A percentile compares a stretch with the other conserved stretches of the same genome.
Evolutionary conservation across 768 basidiomycete species (phyloP).

Genomic region (Calvatia gigantea): DNA sequence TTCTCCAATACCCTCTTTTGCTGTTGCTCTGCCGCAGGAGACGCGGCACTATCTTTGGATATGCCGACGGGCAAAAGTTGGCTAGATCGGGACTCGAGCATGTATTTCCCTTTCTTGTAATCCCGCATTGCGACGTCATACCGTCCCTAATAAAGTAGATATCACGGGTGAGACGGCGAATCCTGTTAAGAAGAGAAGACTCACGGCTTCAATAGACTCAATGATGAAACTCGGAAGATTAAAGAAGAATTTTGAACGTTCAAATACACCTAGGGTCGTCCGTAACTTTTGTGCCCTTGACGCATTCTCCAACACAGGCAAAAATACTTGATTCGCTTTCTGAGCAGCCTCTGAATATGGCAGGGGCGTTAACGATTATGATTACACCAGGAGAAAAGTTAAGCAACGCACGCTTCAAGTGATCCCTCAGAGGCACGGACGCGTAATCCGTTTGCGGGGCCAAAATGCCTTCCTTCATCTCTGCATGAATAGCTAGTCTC

Average conservation of each 20-base stretch:
- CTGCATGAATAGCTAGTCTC: slow-evolving; percentile 71
- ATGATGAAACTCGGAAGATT: slow-evolving; percentile 90
- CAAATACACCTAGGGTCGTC: slow-evolving; percentile 92
- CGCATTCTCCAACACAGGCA: slow-evolving; percentile 93
- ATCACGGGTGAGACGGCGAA: neutral
- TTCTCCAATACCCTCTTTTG: slow-evolving; percentile 93
- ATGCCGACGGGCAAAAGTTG: slow-evolving; percentile 73
- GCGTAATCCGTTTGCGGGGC: slow-evolving; percentile 76
- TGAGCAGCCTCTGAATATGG: slow-evolving; percentile 69
- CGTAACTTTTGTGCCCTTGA: slow-evolving; percentile 91
- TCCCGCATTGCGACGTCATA: slow-evolving; percentile 93
- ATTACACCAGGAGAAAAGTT: neutral
- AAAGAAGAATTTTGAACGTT: slow-evolving; percentile 97
- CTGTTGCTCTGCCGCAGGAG: slow-evolving; percentile 58
- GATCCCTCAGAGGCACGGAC: slow-evolving; percentile 75
- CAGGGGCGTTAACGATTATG: slow-evolving; percentile 3
- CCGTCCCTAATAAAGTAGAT: slow-evolving; percentile 58
- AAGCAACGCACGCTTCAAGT: slow-evolving; percentile 69
- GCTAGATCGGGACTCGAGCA: slow-evolving; percentile 85
- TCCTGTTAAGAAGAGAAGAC: slow-evolving; percentile 20
- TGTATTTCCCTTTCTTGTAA: slow-evolving; percentile 94
- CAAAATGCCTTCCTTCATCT: slow-evolving; percentile 90
- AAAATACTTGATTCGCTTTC: slow-evolving; percentile 93
- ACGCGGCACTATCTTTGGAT: slow-evolving; percentile 51
- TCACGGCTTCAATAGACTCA: slow-evolving; percentile 85